Base-by-base conservation (phyloP, 1,284 basidiomycete species). In the Ceratobasidium sp. region DNA sequence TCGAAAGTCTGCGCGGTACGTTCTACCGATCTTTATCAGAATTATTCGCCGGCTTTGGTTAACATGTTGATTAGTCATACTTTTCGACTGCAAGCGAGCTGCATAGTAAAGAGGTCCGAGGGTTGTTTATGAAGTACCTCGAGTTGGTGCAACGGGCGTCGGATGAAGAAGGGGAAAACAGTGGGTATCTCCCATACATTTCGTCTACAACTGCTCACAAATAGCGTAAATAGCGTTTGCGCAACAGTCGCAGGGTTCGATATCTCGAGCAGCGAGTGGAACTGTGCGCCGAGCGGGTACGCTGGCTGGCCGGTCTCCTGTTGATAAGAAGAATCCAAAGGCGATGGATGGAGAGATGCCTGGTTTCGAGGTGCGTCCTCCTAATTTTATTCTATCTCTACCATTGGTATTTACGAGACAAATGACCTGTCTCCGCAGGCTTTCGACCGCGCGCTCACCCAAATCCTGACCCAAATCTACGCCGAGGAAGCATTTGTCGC, bases 401-500 rank as follows among this genome's bases (percentile, higher is more conserved):
- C 19, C 56, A 15, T 40, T 34, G 25, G 19, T 34, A 25, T 40
- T 22, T 19, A 19, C 32, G 32, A 46, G 34, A 49, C 13, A 19
- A 25, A 34, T 17, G 43, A 22, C 11, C 11, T 29, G 19, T 7
- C 59, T 66, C 56, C 43, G 9, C 78, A 97, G 92, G 93, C 92
- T 0, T 92, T 98, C 78, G 87, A 88, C 43, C 86, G 90, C 66
- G 89, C 95, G 13, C 85, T 99, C 2, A 90, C 92, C 64, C 91
- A 94, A 82, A 88, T 98, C 5, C 88, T 92, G 6, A 90, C 91
- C 1, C 88, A 93, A 70, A 87, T 99, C 17, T 90, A 92, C 76
- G 89, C 89, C 11, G 97, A 99, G 84, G 91, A 94, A 81, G 91
- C 91, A 19, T 99, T 99, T 84, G 91, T 99, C 78, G 89, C 92